These are phyloP conservation scores for Nakazawaea populi DNA, from an alignment of 805 yeast species.

Conservation along the genomic window DNA sequence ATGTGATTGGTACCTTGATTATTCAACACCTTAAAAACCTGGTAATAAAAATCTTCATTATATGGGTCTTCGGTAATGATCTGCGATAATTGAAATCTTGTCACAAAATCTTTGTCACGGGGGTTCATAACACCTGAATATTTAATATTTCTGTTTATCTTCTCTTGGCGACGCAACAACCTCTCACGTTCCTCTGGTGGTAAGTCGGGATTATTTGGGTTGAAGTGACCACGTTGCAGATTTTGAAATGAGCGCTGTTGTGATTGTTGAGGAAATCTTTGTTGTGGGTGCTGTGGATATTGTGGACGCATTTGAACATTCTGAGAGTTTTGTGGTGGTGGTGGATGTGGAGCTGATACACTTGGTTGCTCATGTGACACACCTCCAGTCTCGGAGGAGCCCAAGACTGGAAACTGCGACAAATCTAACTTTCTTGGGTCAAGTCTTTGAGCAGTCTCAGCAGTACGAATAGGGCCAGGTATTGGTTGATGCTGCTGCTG, in stretches of 20 bases:
- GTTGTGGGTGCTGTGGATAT: conserved; percentile 20
- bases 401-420: conserved; percentile 52
- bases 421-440: conserved; percentile 21
- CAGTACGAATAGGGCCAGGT: not conserved
- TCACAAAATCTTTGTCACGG: conserved; percentile 92
- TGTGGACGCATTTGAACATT: conserved; percentile 19
- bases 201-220: conserved; percentile 32
- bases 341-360: conserved; percentile 14
- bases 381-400: conserved; percentile 31
- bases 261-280: conserved; percentile 6
- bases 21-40: conserved; percentile 77
- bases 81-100: conserved; percentile 90
- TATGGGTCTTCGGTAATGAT: conserved; percentile 96
- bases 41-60: conserved; percentile 94
- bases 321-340: not conserved
- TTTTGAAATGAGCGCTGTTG: not conserved
- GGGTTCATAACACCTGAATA: conserved; percentile 96
- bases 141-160: conserved; percentile 67
- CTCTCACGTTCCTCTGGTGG: conserved; percentile 71
- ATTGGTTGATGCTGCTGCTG: not conserved
- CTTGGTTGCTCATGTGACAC: conserved; percentile 10
- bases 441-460: not conserved
- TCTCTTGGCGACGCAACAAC: conserved; percentile 62
- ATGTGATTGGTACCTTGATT: conserved; percentile 45
- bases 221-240: conserved; percentile 9